A percentile compares a stretch with the other conserved stretches of the same genome.
Evolutionary conservation across 805 yeast species (phyloP).

Genomic region (Kodamaea kaohsiungensis): DNA sequence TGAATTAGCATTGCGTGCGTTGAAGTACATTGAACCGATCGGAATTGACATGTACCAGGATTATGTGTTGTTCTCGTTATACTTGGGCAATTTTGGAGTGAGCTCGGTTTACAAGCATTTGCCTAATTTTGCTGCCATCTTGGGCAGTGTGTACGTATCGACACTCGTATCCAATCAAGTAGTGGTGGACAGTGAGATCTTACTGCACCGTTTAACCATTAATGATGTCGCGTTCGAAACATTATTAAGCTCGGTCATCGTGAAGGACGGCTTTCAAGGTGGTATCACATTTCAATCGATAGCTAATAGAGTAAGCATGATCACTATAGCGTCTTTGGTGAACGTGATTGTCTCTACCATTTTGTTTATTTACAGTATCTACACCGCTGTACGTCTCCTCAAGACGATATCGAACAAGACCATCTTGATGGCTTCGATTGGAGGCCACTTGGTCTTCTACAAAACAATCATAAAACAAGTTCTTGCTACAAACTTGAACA

Average conservation of each 20-base stretch:
- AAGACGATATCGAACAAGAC: background rate
- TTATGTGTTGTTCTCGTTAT: slow-evolving; percentile 1
- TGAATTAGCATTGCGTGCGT: background rate
- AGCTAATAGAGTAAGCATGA: background rate
- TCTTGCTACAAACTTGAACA: background rate
- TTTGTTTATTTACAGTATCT: background rate
- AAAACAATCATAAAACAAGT: slow-evolving; percentile 8
- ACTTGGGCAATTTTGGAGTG: slow-evolving; percentile 3
- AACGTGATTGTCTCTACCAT: slow-evolving; percentile 1
- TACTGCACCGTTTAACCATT: background rate
- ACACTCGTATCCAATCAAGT: slow-evolving; percentile 6
- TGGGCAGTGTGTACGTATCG: slow-evolving; percentile 1
- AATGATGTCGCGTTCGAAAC: slow-evolving; percentile 4
- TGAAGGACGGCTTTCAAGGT: background rate
- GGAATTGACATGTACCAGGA: slow-evolving; percentile 5
- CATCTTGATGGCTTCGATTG: slow-evolving; percentile 2
- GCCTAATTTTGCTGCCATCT: background rate
- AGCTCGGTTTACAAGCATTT: background rate
- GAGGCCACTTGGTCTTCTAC: slow-evolving; percentile 11
- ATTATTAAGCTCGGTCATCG: slow-evolving; percentile 6
- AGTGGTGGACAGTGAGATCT: slow-evolving; percentile 2
- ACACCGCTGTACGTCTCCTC: background rate
- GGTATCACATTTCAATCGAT: background rate
- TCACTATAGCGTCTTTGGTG: background rate
- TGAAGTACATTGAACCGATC: slow-evolving; percentile 1